Base-by-base conservation (phyloP, 257 asterid genomes). In the Lithospermum erythrorhizon region DNA sequence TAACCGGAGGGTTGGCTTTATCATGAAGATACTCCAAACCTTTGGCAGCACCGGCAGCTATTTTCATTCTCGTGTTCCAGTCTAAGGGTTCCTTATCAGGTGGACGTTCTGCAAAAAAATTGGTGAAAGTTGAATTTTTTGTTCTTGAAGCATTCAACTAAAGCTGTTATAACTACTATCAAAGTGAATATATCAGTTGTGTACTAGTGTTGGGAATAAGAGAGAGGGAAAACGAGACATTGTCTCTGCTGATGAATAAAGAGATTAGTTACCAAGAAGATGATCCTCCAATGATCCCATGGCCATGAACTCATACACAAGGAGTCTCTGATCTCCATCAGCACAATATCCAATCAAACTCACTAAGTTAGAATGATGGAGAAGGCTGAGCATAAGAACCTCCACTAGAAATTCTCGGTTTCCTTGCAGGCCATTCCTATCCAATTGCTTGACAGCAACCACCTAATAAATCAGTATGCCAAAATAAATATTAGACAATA, bases 21-120 rank as follows among this genome's bases (percentile, higher is more conserved):
- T 93, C 99, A 45, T 93, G 99, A 61, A 93, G 99, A 73, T 84
- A 73, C 78, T 93, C 99, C 86, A 93, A 74, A 41, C 99, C 99
- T 78, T 74, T 86, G 25, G 99, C 97, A n/a, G 99, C 99, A 53
- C 99, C 99, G 16, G 97, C 95, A 23, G 99, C 97, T 68, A 93
- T 93, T 80, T 82, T 89, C 97, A 93, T 93, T 79, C 99, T 79
- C 25, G 95, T 93, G 87, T 75, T 89, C 99, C 99, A 93, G 72
- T 93, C 97, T 18, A 93, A 82, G n/a, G 96, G 81, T 76, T 89
- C 91, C 65, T 79, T 80, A 53, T 85, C 96, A 1, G 80, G 91
- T 53, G 95, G 96, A 70, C 89, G 91, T 80, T 93, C 99, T 89
- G 80, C 57, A 30, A n/a, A 58, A 67, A 22, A 53, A 53, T 19